A percentile compares a stretch with the other conserved stretches of the same genome.
Evolutionary conservation across 495 filamentous ascomycete species (phyloP).

Genomic region (Aspergillus panamensis): DNA sequence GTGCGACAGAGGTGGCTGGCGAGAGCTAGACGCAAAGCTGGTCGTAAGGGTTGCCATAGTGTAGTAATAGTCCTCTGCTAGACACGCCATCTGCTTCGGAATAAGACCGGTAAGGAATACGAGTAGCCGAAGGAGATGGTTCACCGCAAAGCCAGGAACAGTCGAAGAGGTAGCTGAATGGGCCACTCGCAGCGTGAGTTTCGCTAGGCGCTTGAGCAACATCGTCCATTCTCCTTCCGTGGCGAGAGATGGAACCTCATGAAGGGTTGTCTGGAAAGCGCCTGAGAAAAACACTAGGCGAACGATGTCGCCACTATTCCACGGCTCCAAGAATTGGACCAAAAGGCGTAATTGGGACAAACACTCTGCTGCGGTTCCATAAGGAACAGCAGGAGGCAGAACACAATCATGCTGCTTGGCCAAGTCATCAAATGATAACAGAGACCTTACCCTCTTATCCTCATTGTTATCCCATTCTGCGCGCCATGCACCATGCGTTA

Average conservation of each 20-base stretch:
- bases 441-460: constrained; percentile 19
- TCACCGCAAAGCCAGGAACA: constrained; percentile 25
- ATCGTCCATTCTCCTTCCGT: constrained; percentile 48
- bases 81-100: constrained; percentile 47
- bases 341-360: constrained; percentile 45
- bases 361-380: constrained; percentile 47
- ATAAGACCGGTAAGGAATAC: constrained; percentile 40
- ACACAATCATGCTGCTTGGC: constrained; percentile 13
- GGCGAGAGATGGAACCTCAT: constrained; percentile 36
- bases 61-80: constrained; percentile 42
- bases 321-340: constrained; percentile 47
- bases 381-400: constrained; percentile 32
- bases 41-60: constrained; percentile 42
- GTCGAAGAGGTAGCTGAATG: constrained; percentile 25
- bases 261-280: constrained; percentile 40
- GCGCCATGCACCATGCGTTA: constrained; percentile 56
- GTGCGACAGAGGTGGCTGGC: constrained; percentile 20
- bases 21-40: constrained; percentile 25
- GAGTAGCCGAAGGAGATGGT: constrained; percentile 38
- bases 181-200: constrained; percentile 41
- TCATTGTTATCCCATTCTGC: constrained; percentile 62
- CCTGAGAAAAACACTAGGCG: constrained; percentile 45
- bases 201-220: constrained; percentile 46
- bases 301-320: constrained; percentile 36
- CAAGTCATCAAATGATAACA: constrained; percentile 20